These are phyloP conservation scores for Fusarium haematococcum DNA, from an alignment of 2,329 filamentous ascomycete genomes.

Conservation along the genomic window DNA sequence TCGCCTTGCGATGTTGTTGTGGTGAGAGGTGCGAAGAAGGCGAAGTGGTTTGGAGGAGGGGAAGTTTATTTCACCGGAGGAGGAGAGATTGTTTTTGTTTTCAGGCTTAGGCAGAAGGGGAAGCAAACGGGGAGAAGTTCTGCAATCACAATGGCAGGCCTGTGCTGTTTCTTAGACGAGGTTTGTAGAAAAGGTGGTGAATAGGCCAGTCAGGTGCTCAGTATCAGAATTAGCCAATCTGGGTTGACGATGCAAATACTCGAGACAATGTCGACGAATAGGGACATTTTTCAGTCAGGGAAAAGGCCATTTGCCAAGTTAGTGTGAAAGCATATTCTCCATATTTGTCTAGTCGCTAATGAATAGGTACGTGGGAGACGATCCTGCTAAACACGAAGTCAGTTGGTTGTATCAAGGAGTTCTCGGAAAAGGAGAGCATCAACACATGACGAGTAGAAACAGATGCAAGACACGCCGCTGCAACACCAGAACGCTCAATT, in stretches of 20 bases:
- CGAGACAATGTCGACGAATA: not conserved
- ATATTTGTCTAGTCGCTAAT: not conserved
- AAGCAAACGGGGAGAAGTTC: constrained; percentile 3
- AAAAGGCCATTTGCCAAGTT: not conserved
- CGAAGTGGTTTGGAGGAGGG: not conserved
- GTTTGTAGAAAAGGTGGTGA: not conserved
- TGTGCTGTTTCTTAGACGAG: not conserved
- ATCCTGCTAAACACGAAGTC: not conserved
- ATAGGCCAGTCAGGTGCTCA: not conserved
- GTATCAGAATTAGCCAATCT: not conserved
- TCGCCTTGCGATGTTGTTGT: not conserved
- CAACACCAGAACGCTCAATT: constrained; percentile 3
- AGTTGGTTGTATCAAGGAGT: not conserved
- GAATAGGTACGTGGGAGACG: not conserved
- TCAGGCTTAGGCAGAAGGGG: not conserved
- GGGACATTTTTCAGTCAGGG: not conserved
- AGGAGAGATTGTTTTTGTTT: not conserved
- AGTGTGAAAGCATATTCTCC: not conserved
- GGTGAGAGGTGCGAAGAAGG: not conserved
- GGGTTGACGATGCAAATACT: not conserved
- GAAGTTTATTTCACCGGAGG: not conserved
- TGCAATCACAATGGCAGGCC: not conserved
- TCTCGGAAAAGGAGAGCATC: not conserved
- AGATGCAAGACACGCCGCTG: not conserved
- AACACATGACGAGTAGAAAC: not conserved